Percentiles rank a stretch among this genome's conserved stretches.
phyloP scores from a whole-genome alignment of 1,284 basidiomycete genomes.

The Schizophyllum commune region DNA sequence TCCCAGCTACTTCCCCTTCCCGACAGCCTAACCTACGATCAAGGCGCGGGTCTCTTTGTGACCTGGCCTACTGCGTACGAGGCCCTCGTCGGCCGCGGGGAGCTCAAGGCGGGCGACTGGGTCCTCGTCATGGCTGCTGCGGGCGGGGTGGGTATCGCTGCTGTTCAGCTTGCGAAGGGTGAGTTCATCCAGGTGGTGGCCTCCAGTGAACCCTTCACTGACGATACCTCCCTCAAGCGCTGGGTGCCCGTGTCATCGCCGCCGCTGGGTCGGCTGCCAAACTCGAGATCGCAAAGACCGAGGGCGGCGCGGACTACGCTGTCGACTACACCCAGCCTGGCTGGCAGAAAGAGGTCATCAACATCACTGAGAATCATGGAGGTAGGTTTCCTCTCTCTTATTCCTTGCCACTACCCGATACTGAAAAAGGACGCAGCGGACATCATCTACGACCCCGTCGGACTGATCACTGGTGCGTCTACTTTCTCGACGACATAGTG shows the following conservation, averaged over 20 bases:
- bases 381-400: constrained; percentile 19
- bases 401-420: not conserved
- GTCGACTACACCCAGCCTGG: constrained; percentile 59
- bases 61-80: constrained; percentile 93
- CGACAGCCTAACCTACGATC: constrained; percentile 12
- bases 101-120: constrained; percentile 77
- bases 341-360: constrained; percentile 73
- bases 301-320: constrained; percentile 64
- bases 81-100: constrained; percentile 77
- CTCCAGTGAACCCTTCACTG: not conserved
- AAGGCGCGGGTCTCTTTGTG: constrained; percentile 48
- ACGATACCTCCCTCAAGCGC: constrained; percentile 31
- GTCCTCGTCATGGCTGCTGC: constrained; percentile 86
- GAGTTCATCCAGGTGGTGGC: constrained; percentile 2
- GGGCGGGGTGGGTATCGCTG: constrained; percentile 88
- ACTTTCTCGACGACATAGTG: no score
- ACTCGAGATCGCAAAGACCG: constrained; percentile 57
- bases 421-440: not conserved
- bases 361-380: constrained; percentile 73
- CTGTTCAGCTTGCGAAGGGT: constrained; percentile 88
- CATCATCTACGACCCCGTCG: not conserved
- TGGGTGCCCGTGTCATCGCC: constrained; percentile 76
- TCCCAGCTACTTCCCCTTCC: constrained; percentile 13
- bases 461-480: constrained; percentile 11
- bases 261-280: constrained; percentile 68